Percentiles rank a stretch among this genome's conserved stretches.
These are phyloP conservation scores for Pseudonitzschia delicatissima DNA, from an alignment of 108 stramenopile species.

Conservation along the genomic window DNA sequence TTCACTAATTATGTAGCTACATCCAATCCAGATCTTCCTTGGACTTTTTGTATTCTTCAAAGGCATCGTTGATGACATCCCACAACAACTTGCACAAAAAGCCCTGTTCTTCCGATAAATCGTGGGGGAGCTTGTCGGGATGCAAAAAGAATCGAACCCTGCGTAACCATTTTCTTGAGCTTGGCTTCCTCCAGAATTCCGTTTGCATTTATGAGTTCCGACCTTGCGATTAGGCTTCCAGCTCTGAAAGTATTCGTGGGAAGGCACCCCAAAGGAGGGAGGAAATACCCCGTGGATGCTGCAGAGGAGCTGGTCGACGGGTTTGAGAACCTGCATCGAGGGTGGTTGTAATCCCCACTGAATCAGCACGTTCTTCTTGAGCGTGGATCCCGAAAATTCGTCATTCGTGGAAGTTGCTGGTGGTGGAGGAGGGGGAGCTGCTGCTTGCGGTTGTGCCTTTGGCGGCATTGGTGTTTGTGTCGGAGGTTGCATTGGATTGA, in stretches of 20 bases:
- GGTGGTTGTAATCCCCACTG: conserved; percentile 85
- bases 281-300: conserved; percentile 80
- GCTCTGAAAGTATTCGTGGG: conserved; percentile 81
- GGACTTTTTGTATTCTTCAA: conserved; percentile 72
- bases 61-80: conserved; percentile 81
- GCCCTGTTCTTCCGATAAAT: conserved; percentile 60
- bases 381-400: conserved; percentile 39
- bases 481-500: neutral
- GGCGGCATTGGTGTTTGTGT: neutral
- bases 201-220: conserved; percentile 37
- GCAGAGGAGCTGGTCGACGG: conserved; percentile 61
- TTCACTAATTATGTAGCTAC: too few species aligned
- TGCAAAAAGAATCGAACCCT: conserved; percentile 85
- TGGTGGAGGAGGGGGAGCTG: conserved; percentile 31
- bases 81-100: conserved; percentile 81
- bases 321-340: conserved; percentile 58
- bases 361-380: conserved; percentile 68
- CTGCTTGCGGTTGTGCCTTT: conserved; percentile 30
- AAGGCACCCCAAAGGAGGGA: conserved; percentile 64
- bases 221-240: conserved; percentile 57
- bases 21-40: conserved; percentile 61
- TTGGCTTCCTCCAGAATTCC: conserved; percentile 58
- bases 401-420: conserved; percentile 6
- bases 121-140: conserved; percentile 77
- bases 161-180: conserved; percentile 74